Conservation (phyloP, 148 eudicot species). For the Rhododendron simsii region DNA sequence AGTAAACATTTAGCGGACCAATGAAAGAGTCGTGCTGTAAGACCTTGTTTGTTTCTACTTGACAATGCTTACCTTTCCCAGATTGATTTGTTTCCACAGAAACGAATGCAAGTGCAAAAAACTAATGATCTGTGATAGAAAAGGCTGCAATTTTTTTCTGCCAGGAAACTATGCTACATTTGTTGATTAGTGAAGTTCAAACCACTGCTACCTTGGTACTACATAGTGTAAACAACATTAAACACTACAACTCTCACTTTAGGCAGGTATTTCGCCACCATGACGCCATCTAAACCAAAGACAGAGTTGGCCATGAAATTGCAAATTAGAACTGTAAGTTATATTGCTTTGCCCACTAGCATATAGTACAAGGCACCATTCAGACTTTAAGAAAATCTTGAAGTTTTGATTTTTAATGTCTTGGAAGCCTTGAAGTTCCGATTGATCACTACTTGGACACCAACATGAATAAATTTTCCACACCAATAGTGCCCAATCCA, state of each 20-base stretch:
- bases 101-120: background rate
- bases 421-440: background rate
- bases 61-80: background rate
- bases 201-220: background rate
- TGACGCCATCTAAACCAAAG: background rate
- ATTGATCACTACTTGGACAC: background rate
- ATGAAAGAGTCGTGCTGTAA: background rate
- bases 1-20: background rate
- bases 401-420: background rate
- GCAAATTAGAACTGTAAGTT: background rate
- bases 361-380: background rate
- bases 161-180: background rate
- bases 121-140: background rate
- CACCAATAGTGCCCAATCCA: background rate
- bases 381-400: background rate
- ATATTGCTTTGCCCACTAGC: background rate
- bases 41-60: background rate
- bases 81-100: background rate
- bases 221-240: background rate
- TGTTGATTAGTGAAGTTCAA: background rate
- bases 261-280: background rate
- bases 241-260: background rate
- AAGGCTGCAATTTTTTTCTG: background rate
- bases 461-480: background rate
- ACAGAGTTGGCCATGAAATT: background rate